phyloP scores from a whole-genome alignment of 192 early-diverging fungal genomes.

The Backusella sp. region DNA sequence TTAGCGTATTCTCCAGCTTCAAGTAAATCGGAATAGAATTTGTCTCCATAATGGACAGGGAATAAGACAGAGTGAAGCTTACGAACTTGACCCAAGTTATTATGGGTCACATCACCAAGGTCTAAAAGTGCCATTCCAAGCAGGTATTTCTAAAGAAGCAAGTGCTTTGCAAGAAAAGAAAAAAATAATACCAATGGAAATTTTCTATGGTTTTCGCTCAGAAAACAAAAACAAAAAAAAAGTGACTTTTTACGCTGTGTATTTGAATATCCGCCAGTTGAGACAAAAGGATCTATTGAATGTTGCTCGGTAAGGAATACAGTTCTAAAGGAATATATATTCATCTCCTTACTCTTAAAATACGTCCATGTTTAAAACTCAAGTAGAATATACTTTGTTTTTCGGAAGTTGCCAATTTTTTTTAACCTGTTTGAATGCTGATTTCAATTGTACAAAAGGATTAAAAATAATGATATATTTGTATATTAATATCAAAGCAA shows the following conservation, averaged over 20 bases:
- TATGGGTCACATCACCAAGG: slow-evolving; percentile 53
- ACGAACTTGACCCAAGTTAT: slow-evolving; percentile 69
- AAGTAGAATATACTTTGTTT: background rate
- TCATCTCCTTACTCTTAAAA: background rate
- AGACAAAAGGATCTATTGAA: background rate
- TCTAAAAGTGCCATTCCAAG: slow-evolving; percentile 8
- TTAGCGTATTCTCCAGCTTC: slow-evolving; percentile 68
- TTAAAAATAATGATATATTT: background rate
- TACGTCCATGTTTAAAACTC: background rate
- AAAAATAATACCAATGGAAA: background rate
- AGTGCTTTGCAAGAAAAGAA: background rate
- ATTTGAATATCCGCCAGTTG: background rate
- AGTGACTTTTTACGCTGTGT: background rate
- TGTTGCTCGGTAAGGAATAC: background rate
- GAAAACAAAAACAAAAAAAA: background rate
- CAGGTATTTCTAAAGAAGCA: background rate
- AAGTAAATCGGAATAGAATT: slow-evolving; percentile 77
- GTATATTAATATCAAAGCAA: background rate
- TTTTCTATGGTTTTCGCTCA: background rate
- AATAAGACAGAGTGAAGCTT: slow-evolving; percentile 78
- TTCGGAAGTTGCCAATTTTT: background rate
- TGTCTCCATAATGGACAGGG: slow-evolving; percentile 79
- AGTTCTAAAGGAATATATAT: background rate
- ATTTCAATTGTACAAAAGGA: background rate
- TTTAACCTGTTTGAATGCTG: background rate